Evolutionary conservation across 2,329 filamentous ascomycete genomes (phyloP), one percentile per base, ranked within the genome.

Genomic region (Phyllosticta paracitricarpa): DNA sequence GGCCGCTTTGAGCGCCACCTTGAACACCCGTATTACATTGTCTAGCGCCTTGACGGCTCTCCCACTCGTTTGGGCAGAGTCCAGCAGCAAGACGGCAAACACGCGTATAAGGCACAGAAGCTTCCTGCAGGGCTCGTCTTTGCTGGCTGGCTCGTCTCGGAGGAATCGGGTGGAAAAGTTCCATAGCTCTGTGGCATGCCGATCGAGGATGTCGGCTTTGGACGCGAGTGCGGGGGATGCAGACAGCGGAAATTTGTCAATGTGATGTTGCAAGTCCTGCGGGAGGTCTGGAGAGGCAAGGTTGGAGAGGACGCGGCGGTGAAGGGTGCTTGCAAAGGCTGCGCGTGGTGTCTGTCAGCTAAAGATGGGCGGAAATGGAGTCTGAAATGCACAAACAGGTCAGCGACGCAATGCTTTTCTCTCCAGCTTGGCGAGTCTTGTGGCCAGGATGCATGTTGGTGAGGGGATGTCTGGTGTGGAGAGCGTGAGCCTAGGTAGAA

Each of bases 31-130:
- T 30, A 84, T 70, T 17, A 66, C 70, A 57, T 69, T 70, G 3
- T 52, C 61, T 30, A 55, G 48, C 17, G 30, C n/a, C 14, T 17
- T 26, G 2, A 6, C 54, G 17, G 17, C 26, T 22, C 40, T 40
- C 26, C 54, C 19, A 5, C 56, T 12, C 12, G 51, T 24, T 30
- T 51, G 48, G 4, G 61, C 59, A 51, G 61, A 40, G 26, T 87
- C 84, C 14, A 96, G 76, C 61, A 93, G 72, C 14, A 86, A 74
- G 67, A 89, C 91, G 0, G 89, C 82, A 66, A 92, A 81, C 4
- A 77, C 74, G 22, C 9, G 63, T 60, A 12, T 60, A 61, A 22
- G 67, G 66, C 14, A 63, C 59, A n/a, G 14, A 4, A 24, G 17
- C 26, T n/a, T 58, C 30, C 28, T 56, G 30, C 26, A 17, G 25